Conservation (phyloP, 116 monocot species). For the Dioscorea cayenensis region DNA sequence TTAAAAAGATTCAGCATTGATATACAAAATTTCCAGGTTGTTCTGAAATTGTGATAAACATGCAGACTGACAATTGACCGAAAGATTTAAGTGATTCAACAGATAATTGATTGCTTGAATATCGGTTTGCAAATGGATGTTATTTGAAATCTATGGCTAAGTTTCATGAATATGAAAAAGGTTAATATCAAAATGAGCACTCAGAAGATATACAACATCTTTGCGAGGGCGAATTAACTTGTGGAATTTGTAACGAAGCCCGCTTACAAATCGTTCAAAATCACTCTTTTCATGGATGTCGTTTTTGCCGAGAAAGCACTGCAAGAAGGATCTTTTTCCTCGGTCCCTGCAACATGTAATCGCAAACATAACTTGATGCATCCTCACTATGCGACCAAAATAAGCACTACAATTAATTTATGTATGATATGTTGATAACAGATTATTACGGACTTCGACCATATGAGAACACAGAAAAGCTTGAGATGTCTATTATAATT, state of each 20-base stretch:
- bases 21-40: not conserved
- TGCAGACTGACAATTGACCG: no score
- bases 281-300: constrained; percentile 11
- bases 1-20: not conserved
- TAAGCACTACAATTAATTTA: no score
- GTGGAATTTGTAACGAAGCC: not conserved
- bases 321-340: constrained; percentile 48
- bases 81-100: no score
- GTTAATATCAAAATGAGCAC: not conserved
- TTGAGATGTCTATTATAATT: no score
- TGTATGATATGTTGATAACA: no score
- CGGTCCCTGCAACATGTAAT: constrained; percentile 25
- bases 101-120: no score
- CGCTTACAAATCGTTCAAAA: not conserved
- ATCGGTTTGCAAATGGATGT: not conserved
- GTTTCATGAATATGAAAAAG: not conserved
- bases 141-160: not conserved
- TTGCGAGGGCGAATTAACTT: not conserved
- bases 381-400: no score
- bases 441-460: no score
- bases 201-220: constrained; percentile 6
- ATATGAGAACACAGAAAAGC: no score
- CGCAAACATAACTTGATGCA: not conserved
- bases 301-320: constrained; percentile 17
- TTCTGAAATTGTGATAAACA: not conserved